Evolutionary conservation across 371 early-diverging fungal genomes (phyloP), one percentile per base, ranked within the genome.

Genomic region (Mortierella sp.): DNA sequence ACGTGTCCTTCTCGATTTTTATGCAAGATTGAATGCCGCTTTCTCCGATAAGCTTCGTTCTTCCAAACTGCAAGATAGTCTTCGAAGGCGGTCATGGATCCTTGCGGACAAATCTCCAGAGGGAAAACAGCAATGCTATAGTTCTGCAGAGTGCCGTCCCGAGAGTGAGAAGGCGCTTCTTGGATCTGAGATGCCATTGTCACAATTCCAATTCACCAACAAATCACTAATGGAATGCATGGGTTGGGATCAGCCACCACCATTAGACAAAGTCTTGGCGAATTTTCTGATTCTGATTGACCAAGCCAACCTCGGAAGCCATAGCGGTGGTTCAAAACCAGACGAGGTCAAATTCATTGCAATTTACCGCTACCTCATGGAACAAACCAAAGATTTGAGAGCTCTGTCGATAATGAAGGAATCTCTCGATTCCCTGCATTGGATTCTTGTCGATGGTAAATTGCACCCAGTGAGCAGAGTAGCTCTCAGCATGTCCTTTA

Each of bases 201-300:
- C 65, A 0, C 4, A 1, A 8, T 43, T 50, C 38, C 21, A 4
- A 4, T 72, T 68, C 36, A 69, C 50, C 2, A 77, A 65, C 10
- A 13, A 53, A 8, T 8, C 15, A 2, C 11, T 77, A 38, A 3
- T 53, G 1, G 36, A 45, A 0, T 48, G 48, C 45, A 52, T 77
- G 43, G 69, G 69, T 0, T 77, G 77, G 77, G 43, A 48, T 16
- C 13, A 16, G 5, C 47, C 66, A 10, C 69, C 77, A 2, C 73
- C 77, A 3, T 58, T 77, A 58, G 58, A 50, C 0, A 65, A 28
- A 1, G 73, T 77, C 4, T n/a, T 77, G 57, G 22, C 19, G 1
- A 36, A 69, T 50, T 62, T 72, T 1, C 7, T 53, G 41, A 41
- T 9, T 16, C 11, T 67, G 36, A 45, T 63, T 28, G 48, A 61